phyloP scores from a whole-genome alignment of 495 filamentous ascomycete genomes.

The Tuber indicum region DNA sequence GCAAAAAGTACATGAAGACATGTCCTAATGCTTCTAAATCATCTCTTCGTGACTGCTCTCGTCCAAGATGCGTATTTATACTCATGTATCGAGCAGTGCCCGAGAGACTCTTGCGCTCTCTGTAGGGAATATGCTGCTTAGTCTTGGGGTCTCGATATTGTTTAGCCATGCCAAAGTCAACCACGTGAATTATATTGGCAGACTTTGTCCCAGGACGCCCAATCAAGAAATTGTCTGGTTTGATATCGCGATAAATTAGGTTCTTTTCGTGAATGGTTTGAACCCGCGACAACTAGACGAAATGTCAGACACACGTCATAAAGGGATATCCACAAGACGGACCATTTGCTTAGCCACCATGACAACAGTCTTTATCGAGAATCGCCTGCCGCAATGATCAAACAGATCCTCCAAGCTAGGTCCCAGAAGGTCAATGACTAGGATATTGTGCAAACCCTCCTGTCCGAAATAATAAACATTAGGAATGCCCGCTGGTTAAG shows the following conservation, averaged over 20 bases:
- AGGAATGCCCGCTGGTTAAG: slow-evolving; percentile 77
- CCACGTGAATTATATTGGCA: slow-evolving; percentile 96
- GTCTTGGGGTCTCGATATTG: slow-evolving; percentile 98
- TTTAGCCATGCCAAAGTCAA: slow-evolving; percentile 99
- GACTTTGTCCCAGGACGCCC: slow-evolving; percentile 87
- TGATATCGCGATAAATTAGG: slow-evolving; percentile 98
- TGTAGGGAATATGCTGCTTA: slow-evolving; percentile 98
- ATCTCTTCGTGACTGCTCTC: slow-evolving; percentile 93
- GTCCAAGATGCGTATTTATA: slow-evolving; percentile 97
- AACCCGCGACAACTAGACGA: slow-evolving; percentile 74
- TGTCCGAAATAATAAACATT: slow-evolving; percentile 99
- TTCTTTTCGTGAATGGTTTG: slow-evolving; percentile 99
- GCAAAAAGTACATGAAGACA: slow-evolving; percentile 99
- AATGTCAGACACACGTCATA: slow-evolving; percentile 16
- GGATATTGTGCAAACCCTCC: slow-evolving; percentile 97
- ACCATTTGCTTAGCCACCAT: slow-evolving; percentile 99
- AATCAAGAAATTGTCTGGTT: slow-evolving; percentile 99
- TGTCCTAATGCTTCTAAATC: slow-evolving; percentile 94
- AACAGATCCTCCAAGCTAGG: slow-evolving; percentile 96
- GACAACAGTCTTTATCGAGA: slow-evolving; percentile 93
- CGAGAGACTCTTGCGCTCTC: slow-evolving; percentile 94
- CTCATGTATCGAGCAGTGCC: slow-evolving; percentile 98
- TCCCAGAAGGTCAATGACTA: slow-evolving; percentile 95
- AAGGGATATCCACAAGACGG: slow-evolving; percentile 39
- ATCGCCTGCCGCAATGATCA: slow-evolving; percentile 92